Evolutionary conservation across 331 rosid species (phyloP), one percentile per base, ranked within the genome.

Genomic region (Malus hybrid): DNA sequence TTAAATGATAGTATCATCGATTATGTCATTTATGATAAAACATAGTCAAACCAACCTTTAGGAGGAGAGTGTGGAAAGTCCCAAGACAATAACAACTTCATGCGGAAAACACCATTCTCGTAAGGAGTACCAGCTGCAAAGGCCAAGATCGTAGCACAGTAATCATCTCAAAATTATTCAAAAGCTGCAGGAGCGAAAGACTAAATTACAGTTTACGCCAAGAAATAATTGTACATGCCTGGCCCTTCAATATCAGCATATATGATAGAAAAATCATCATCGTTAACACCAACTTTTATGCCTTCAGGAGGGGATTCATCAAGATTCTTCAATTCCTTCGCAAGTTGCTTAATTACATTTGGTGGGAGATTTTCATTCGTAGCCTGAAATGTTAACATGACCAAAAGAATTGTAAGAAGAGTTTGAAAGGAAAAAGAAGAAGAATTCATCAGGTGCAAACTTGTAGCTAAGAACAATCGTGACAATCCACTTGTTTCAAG

Each of bases 301-400:
- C 99, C 99, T 80, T 94, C 99, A 0, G 99, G 97, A 46, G 99
- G 99, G 75, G 90, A 87, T 76, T 94, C 99, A 15, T 94, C 96
- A 29, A 94, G 99, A 81, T 72, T 90, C 85, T 94, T 94, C 91
- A 94, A 84, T 85, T 94, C 99, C 88, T 94, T 94, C 24, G 95
- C 99, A 78, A 94, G 93, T 90, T 86, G 99, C 85, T 84, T 94
- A 72, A 94, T 89, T 24, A 94, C 99, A 78, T 94, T 94, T 76
- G 99, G 99, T n/a, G 99, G 97, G 75, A 94, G 96, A 85, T 94
- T 94, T 81, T 94, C 99, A 76, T 94, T 94, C 9, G 99, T 89
- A 36, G 99, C 97, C 99, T 94, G 87, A 74, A 75, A 81, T 50
- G 27, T 33, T 5, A 62, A 39, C 61, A 74, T 12, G 27, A 77